phyloP scores from a whole-genome alignment of 139 green algal genomes.

The Chlorella sp. region DNA sequence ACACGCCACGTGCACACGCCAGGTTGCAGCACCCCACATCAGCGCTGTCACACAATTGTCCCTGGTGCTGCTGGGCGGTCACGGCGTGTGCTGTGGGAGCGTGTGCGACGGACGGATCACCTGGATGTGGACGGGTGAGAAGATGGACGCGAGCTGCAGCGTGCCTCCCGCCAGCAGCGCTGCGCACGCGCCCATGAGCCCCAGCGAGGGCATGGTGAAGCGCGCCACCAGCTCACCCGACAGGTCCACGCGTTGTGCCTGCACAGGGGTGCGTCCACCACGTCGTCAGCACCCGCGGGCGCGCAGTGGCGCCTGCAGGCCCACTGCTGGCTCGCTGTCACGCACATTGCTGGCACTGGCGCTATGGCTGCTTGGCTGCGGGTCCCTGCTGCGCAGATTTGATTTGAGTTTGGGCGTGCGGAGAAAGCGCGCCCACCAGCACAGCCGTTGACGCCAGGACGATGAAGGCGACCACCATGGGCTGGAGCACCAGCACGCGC shows the following conservation, averaged over 20 bases:
- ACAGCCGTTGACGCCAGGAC: constrained; percentile 36
- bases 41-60: no score
- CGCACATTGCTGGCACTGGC: no score
- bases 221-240: constrained; percentile 31
- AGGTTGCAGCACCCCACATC: neutral
- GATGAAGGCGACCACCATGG: constrained; percentile 38
- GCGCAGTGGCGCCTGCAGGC: no score
- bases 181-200: constrained; percentile 34
- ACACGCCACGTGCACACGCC: neutral
- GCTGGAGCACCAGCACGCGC: constrained; percentile 40
- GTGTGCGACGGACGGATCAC: constrained; percentile 9
- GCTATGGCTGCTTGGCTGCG: no score
- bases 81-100: neutral
- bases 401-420: no score
- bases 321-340: no score
- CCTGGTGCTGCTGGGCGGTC: no score
- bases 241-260: constrained; percentile 21
- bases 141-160: constrained; percentile 38
- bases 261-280: no score
- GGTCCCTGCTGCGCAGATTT: no score
- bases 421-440: constrained; percentile 28
- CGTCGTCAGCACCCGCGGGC: no score
- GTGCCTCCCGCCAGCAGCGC: constrained; percentile 27
- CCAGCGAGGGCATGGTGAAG: constrained; percentile 36
- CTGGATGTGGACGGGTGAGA: constrained; percentile 35